Conservation (phyloP, 2,329 filamentous ascomycete genomes). For the Talaromyces pinophilus region DNA sequence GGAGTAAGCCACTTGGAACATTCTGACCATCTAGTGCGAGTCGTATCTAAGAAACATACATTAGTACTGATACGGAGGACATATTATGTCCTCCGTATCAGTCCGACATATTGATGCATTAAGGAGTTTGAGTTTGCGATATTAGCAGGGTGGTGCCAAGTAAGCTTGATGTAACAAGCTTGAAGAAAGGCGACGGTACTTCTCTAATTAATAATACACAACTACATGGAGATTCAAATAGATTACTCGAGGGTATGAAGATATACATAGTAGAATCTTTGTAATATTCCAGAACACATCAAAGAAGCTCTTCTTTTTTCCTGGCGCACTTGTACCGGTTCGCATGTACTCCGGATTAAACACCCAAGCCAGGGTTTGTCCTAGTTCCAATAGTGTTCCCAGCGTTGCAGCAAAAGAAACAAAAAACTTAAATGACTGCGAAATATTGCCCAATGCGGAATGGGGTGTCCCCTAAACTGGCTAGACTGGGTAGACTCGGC, state of each 20-base stretch:
- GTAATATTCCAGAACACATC: constrained; percentile 16
- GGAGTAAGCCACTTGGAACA: neutral
- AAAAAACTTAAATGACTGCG: neutral
- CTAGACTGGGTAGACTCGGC: neutral
- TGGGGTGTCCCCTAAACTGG: neutral
- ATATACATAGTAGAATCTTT: too few relatives aligned
- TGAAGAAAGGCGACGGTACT: neutral
- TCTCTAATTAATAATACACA: neutral
- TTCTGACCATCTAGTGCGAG: neutral
- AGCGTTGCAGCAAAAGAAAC: constrained; percentile 5
- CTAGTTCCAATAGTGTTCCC: neutral
- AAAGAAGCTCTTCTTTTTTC: neutral
- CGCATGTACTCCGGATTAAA: neutral
- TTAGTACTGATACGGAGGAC: neutral
- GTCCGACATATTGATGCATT: neutral
- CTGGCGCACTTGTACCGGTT: constrained; percentile 1
- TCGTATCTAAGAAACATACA: neutral
- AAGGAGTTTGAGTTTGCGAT: neutral
- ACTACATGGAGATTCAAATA: neutral
- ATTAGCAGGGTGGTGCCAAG: constrained; percentile 5
- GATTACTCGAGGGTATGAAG: too few relatives aligned
- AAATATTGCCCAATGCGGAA: neutral
- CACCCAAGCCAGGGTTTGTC: neutral
- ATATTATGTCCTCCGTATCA: too few relatives aligned
- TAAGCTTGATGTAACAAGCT: neutral